A percentile compares a stretch with the other conserved stretches of the same genome.
Evolutionary conservation across 805 yeast species (phyloP).

Genomic region (Barnettozyma botsteinii): DNA sequence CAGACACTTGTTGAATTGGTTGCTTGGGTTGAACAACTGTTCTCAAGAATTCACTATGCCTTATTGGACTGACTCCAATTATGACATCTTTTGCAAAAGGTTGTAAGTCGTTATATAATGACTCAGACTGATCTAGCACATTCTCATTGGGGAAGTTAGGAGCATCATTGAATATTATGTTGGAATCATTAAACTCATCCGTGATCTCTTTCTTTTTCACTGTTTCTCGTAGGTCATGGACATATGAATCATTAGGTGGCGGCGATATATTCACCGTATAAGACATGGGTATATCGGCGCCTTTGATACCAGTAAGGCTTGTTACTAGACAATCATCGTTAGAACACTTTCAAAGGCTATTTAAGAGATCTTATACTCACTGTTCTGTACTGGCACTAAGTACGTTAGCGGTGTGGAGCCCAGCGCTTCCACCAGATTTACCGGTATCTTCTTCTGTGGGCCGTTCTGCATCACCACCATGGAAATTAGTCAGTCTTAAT

Average conservation of each 20-base stretch:
- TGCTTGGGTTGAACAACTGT: too few relatives aligned
- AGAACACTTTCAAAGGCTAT: neutral
- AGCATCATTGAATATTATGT: neutral
- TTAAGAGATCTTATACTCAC: conserved; percentile 24
- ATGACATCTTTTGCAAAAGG: neutral
- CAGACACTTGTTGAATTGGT: neutral
- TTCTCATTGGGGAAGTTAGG: too few relatives aligned
- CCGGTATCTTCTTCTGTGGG: conserved; percentile 13
- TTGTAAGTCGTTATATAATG: neutral
- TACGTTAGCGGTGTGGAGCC: conserved; percentile 33
- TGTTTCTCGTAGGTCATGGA: neutral
- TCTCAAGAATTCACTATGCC: too few relatives aligned
- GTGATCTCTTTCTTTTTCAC: neutral
- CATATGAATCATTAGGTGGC: neutral
- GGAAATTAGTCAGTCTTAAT: too few relatives aligned
- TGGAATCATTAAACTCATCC: neutral
- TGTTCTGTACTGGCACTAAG: conserved; percentile 34
- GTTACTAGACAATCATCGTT: neutral
- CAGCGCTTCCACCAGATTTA: conserved; percentile 23
- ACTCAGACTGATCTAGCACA: neutral
- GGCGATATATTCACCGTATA: neutral
- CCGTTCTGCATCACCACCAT: neutral
- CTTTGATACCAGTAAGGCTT: neutral
- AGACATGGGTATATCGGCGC: neutral
- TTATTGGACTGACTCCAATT: neutral